Conservation (phyloP, 805 yeast species). For the Lipomyces orientalis region DNA sequence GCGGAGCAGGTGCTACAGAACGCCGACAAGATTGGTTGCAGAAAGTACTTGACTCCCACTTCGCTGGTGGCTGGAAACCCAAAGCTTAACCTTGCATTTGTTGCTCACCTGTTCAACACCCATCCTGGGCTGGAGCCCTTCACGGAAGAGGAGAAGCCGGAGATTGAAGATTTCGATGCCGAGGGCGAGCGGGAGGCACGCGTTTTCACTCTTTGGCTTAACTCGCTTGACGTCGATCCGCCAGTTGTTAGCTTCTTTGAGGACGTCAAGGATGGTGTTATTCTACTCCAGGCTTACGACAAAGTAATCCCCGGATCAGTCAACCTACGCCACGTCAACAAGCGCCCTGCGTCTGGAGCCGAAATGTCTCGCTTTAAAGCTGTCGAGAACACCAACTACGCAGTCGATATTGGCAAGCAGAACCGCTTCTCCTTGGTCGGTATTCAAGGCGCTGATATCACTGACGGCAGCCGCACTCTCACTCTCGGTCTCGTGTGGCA, state of each 20-base stretch:
- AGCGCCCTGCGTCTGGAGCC: conserved; percentile 73
- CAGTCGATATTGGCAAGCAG: conserved; percentile 94
- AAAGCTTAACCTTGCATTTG: conserved; percentile 93
- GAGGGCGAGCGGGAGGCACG: conserved; percentile 99
- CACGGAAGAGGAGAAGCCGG: conserved; percentile 88
- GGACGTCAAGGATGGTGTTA: conserved; percentile 91
- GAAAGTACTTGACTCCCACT: conserved; percentile 93
- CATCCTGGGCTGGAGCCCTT: conserved; percentile 96
- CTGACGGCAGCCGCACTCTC: conserved; percentile 87
- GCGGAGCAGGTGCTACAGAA: conserved; percentile 86
- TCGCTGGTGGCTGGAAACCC: conserved; percentile 96
- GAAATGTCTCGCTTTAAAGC: conserved; percentile 93
- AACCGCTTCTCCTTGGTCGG: conserved; percentile 94
- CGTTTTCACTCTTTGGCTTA: conserved; percentile 96
- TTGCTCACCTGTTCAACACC: conserved; percentile 95
- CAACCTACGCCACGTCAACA: conserved; percentile 76
- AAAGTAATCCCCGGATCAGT: conserved; percentile 95
- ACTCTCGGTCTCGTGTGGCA: conserved; percentile 97
- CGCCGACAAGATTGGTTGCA: conserved; percentile 89
- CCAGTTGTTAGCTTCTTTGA: conserved; percentile 90
- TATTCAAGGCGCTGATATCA: conserved; percentile 96
- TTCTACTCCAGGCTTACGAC: conserved; percentile 89
- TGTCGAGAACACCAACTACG: conserved; percentile 95
- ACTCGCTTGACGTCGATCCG: conserved; percentile 94
- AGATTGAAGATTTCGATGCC: conserved; percentile 97